These are phyloP conservation scores for Cryptosporidium viatorum DNA, from an alignment of 169 alveolate genomes.

Conservation along the genomic window DNA sequence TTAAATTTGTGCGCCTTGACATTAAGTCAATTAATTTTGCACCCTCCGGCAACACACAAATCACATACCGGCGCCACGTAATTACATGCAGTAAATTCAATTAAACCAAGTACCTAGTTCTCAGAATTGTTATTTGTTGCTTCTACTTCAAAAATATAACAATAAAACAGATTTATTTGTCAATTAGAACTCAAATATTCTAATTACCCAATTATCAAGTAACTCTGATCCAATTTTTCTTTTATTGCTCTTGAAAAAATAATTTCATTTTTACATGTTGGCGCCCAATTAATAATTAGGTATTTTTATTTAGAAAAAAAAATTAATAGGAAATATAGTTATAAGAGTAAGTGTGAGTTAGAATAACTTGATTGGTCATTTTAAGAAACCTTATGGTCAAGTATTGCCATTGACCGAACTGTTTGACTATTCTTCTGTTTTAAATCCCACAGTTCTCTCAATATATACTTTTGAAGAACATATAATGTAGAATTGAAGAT, in stretches of 20 bases:
- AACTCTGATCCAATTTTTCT: no score
- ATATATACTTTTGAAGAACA: neutral
- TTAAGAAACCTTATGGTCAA: no score
- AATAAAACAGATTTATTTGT: no score
- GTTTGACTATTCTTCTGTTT: no score
- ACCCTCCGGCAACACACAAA: neutral
- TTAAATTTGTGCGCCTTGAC: constrained; percentile 1
- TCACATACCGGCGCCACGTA: neutral
- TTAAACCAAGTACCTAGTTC: neutral
- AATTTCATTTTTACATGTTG: no score
- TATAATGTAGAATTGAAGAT: neutral
- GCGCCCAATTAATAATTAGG: neutral
- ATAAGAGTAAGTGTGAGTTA: neutral
- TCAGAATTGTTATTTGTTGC: no score
- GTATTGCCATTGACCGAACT: neutral
- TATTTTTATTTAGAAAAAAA: neutral
- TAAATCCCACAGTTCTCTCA: neutral
- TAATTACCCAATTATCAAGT: neutral
- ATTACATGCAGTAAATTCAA: neutral
- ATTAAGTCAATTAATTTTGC: constrained; percentile 3
- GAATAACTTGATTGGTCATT: neutral
- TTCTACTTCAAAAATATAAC: neutral
- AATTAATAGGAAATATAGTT: neutral
- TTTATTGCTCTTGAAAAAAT: no score
- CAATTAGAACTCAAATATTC: no score